Percentiles rank a stretch among this genome's conserved stretches.
Evolutionary conservation across 495 filamentous ascomycete genomes (phyloP).

Genomic region (Cercophora sp.): DNA sequence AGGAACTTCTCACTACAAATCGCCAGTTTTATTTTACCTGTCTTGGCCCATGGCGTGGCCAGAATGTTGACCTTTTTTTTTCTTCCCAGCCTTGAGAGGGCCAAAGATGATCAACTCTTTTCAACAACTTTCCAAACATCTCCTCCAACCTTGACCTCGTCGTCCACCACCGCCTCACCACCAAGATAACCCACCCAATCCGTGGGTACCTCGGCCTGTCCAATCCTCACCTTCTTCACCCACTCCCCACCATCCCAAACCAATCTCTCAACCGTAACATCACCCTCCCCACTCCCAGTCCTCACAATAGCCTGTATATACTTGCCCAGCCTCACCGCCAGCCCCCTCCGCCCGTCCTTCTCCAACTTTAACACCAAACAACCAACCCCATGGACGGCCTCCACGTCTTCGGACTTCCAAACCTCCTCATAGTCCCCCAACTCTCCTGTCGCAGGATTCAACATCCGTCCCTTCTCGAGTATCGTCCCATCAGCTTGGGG

Average conservation of each 20-base stretch:
- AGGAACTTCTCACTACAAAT: no score
- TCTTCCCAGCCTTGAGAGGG: no score
- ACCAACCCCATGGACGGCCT: conserved; percentile 18
- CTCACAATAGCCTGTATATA: conserved; percentile 46
- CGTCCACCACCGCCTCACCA: background rate
- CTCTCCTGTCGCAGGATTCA: conserved; percentile 41
- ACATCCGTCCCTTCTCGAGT: conserved; percentile 48
- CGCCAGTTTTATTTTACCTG: no score
- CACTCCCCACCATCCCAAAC: conserved; percentile 25
- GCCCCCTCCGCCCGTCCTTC: conserved; percentile 29
- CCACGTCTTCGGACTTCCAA: conserved; percentile 36
- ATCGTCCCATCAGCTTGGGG: conserved; percentile 34
- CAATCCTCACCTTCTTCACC: conserved; percentile 17
- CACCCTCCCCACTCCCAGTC: conserved; percentile 19
- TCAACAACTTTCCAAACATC: conserved; percentile 22
- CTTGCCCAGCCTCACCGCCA: conserved; percentile 45
- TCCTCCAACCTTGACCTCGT: conserved; percentile 17
- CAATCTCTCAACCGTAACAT: conserved; percentile 44
- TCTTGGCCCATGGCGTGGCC: no score
- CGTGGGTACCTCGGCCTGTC: conserved; percentile 11
- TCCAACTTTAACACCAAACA: conserved; percentile 34
- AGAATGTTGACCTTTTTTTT: no score
- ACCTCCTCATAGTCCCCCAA: conserved; percentile 51
- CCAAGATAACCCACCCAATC: conserved; percentile 16
- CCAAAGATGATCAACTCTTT: background rate